Evolutionary conservation across 371 early-diverging fungal species (phyloP).

Genomic region (Syncephalis fuscata): DNA sequence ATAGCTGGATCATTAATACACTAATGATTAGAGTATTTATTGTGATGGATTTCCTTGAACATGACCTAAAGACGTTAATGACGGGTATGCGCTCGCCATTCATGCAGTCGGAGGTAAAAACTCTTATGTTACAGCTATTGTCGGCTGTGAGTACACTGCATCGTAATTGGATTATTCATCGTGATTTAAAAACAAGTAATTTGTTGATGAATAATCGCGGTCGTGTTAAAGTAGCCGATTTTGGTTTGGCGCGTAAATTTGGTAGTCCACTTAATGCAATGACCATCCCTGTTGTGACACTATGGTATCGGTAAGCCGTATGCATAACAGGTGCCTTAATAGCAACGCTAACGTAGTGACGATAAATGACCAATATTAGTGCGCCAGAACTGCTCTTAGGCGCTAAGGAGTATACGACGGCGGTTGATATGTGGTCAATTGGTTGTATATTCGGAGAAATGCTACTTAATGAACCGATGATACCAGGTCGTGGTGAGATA

Average conservation of each 20-base stretch:
- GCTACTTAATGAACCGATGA: constrained; percentile 46
- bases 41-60: constrained; percentile 95
- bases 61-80: constrained; percentile 86
- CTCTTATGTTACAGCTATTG: constrained; percentile 75
- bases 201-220: constrained; percentile 76
- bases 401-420: constrained; percentile 74
- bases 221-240: constrained; percentile 72
- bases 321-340: too few relatives aligned
- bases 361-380: constrained; percentile 24
- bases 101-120: constrained; percentile 79
- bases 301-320: constrained; percentile 77
- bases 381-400: constrained; percentile 98
- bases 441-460: constrained; percentile 92
- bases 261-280: constrained; percentile 53
- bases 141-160: constrained; percentile 82
- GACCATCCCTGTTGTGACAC: constrained; percentile 81
- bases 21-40: constrained; percentile 55
- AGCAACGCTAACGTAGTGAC: too few relatives aligned
- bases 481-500: constrained; percentile 63
- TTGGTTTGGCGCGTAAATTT: constrained; percentile 64
- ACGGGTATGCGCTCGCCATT: constrained; percentile 65
- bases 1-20: neutral
- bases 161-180: constrained; percentile 88
- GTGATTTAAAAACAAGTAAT: constrained; percentile 97
- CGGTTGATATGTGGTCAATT: constrained; percentile 97